phyloP scores from a whole-genome alignment of 805 yeast genomes.

The Torulaspora franciscae region DNA sequence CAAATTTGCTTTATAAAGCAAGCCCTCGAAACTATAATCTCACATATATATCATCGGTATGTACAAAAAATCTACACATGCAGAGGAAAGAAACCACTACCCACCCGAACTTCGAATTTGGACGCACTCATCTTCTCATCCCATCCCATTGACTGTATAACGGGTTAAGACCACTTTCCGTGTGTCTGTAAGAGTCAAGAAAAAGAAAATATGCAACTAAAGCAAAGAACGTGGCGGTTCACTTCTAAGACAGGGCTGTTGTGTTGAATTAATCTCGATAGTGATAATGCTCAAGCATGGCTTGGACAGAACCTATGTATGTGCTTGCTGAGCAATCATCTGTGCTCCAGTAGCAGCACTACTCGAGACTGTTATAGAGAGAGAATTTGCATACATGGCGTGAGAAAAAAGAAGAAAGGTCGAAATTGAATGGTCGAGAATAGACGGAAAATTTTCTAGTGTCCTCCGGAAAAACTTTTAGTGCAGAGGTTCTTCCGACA shows the following conservation, averaged over 20 bases:
- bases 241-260: neutral
- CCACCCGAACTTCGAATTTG: too few relatives aligned
- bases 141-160: neutral
- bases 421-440: neutral
- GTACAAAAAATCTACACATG: neutral
- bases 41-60: neutral
- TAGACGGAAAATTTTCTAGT: neutral
- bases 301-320: neutral
- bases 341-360: neutral
- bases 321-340: neutral
- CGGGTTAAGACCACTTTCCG: neutral
- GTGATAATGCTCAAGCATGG: too few relatives aligned
- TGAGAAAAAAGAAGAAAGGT: neutral
- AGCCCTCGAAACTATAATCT: neutral
- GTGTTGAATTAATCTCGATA: neutral
- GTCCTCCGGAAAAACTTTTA: neutral
- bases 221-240: conserved; percentile 2
- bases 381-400: conserved; percentile 1
- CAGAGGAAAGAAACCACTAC: too few relatives aligned
- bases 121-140: too few relatives aligned
- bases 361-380: neutral
- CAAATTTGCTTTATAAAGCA: neutral
- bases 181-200: neutral
- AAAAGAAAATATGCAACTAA: neutral
- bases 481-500: neutral